Evolutionary conservation across 163 green algal genomes (phyloP).

Genomic region (Chlorella variabilis): DNA sequence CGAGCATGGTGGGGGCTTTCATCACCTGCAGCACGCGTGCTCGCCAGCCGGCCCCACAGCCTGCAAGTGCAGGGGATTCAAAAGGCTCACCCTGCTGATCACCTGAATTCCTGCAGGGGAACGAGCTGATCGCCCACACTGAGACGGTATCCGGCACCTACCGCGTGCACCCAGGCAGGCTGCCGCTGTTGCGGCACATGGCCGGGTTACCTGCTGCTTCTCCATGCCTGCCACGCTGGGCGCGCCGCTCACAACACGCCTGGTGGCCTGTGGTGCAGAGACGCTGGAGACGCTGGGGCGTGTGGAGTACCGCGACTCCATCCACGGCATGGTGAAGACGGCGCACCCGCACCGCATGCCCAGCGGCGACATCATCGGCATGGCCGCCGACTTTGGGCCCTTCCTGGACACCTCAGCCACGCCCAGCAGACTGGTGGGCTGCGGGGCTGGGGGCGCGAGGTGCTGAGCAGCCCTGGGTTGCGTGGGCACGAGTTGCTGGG

Average conservation of each 20-base stretch:
- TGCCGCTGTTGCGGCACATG: not conserved
- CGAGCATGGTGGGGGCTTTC: not conserved
- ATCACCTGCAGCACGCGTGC: too few species aligned
- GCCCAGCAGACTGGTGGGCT: conserved; percentile 12
- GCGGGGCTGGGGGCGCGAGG: not conserved
- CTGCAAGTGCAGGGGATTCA: too few species aligned
- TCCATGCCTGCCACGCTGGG: not conserved
- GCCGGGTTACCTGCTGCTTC: not conserved
- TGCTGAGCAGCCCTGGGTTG: not conserved
- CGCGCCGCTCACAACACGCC: not conserved
- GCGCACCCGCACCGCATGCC: conserved; percentile 62
- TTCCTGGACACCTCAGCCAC: not conserved
- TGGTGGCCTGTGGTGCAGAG: not conserved
- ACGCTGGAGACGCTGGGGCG: conserved; percentile 45
- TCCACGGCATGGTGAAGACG: conserved; percentile 63
- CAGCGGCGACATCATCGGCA: conserved; percentile 50
- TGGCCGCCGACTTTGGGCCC: conserved; percentile 41
- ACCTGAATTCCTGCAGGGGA: not conserved
- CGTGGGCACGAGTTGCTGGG: too few species aligned
- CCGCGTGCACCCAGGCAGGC: conserved; percentile 45
- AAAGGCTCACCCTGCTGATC: not conserved
- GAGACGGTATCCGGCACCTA: conserved; percentile 65
- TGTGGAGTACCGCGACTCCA: conserved; percentile 41
- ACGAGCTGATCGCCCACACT: conserved; percentile 60
- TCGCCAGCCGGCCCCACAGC: too few species aligned